Percentiles rank a stretch among this genome's conserved stretches.
Conservation (phyloP, 495 filamentous ascomycete genomes). For the Trichoderma virens region DNA sequence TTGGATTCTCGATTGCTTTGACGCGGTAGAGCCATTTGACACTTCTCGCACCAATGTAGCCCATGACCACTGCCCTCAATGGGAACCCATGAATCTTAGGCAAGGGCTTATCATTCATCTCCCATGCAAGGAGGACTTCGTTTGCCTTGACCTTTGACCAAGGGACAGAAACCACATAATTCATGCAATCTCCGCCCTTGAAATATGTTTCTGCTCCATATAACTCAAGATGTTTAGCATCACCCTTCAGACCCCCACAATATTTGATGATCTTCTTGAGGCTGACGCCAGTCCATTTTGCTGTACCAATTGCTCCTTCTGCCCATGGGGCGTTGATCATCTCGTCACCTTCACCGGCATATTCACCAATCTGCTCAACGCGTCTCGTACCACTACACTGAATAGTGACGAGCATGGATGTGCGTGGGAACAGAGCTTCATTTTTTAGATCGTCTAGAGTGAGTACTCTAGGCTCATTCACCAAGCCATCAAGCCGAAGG, state of each 20-base stretch:
- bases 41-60: conserved; percentile 88
- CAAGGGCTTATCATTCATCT: conserved; percentile 85
- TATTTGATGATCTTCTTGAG: conserved; percentile 60
- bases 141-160: conserved; percentile 56
- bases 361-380: conserved; percentile 55
- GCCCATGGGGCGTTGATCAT: conserved; percentile 62
- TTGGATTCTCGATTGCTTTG: conserved; percentile 66
- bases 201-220: conserved; percentile 62
- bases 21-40: conserved; percentile 93
- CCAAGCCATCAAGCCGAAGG: conserved; percentile 48
- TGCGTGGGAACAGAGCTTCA: conserved; percentile 46
- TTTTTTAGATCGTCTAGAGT: conserved; percentile 51
- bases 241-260: conserved; percentile 50
- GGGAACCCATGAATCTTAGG: conserved; percentile 85
- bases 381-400: conserved; percentile 65
- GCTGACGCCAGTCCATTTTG: conserved; percentile 52
- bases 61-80: conserved; percentile 76
- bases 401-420: conserved; percentile 48
- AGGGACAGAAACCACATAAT: conserved; percentile 57
- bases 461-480: conserved; percentile 44
- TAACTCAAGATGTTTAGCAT: conserved; percentile 53
- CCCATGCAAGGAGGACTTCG: conserved; percentile 62
- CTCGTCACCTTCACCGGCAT: conserved; percentile 60
- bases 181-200: conserved; percentile 52
- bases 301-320: conserved; percentile 60